Conservation (phyloP, 768 basidiomycete genomes). For the Melanogaster broomeanus region DNA sequence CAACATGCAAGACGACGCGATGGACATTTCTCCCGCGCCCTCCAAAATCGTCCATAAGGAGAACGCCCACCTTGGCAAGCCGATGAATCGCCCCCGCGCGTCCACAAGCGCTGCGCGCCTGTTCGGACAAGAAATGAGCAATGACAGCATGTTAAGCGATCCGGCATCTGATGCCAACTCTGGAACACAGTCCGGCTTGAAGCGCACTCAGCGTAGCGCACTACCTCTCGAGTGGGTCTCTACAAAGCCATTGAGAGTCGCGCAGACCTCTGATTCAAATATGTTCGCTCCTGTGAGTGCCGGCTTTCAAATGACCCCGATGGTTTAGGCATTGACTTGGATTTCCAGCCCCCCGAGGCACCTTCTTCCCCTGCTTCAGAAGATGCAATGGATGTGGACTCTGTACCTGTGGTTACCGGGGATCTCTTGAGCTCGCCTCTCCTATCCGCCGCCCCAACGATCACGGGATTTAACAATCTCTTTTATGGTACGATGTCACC, state of each 20-base stretch:
- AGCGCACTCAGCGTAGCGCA: slow-evolving; percentile 61
- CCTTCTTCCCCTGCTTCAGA: slow-evolving; percentile 49
- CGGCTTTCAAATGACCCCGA: slow-evolving; percentile 4
- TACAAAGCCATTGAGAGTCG: slow-evolving; percentile 19
- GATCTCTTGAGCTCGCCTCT: slow-evolving; percentile 39
- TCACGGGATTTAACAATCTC: slow-evolving; percentile 55
- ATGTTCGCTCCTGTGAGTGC: slow-evolving; percentile 30
- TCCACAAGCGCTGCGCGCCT: slow-evolving; percentile 65
- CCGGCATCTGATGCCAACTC: slow-evolving; percentile 27
- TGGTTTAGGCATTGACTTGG: slow-evolving; percentile 12
- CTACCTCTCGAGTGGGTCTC: slow-evolving; percentile 64
- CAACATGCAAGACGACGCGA: slow-evolving; percentile 56
- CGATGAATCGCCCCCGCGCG: slow-evolving; percentile 56
- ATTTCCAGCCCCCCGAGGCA: slow-evolving; percentile 33
- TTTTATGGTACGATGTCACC: slow-evolving; percentile 63
- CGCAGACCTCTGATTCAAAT: slow-evolving; percentile 26
- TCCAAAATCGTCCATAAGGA: slow-evolving; percentile 28
- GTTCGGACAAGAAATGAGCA: slow-evolving; percentile 77
- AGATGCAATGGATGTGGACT: slow-evolving; percentile 83
- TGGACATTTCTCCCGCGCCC: slow-evolving; percentile 82
- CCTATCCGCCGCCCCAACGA: slow-evolving; percentile 52
- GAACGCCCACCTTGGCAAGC: slow-evolving; percentile 31
- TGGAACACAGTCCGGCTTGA: slow-evolving; percentile 43
- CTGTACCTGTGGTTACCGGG: slow-evolving; percentile 41
- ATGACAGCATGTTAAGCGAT: slow-evolving; percentile 40